A percentile compares a stretch with the other conserved stretches of the same genome.
phyloP scores from a whole-genome alignment of 495 filamentous ascomycete genomes.

The Sordaria brevicollis region DNA sequence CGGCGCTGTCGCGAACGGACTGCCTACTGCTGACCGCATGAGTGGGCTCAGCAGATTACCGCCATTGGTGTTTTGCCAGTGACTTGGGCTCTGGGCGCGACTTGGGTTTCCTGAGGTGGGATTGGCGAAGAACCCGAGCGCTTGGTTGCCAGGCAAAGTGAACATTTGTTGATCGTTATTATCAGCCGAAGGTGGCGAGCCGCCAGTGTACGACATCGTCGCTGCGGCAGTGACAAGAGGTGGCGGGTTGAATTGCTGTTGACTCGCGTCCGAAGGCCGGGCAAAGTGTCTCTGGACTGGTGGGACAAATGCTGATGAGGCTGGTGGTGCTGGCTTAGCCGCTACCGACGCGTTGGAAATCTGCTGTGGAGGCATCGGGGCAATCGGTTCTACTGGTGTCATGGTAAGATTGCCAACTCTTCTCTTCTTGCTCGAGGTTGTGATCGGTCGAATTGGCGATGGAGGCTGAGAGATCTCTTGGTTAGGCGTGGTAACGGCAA shows the following conservation, averaged over 20 bases:
- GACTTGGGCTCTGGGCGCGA: constrained; percentile 9
- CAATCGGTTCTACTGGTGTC: constrained; percentile 2
- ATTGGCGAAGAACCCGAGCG: neutral
- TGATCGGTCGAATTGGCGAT: neutral
- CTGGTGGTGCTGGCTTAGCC: neutral
- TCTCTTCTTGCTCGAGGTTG: constrained; percentile 6
- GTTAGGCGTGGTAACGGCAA: neutral
- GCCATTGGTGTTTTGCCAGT: neutral
- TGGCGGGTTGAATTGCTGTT: neutral
- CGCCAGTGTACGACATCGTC: neutral
- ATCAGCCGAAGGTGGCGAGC: neutral
- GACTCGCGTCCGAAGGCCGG: neutral
- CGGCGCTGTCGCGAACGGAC: neutral
- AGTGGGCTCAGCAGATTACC: constrained; percentile 5
- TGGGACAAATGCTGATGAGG: neutral
- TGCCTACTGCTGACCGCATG: constrained; percentile 47
- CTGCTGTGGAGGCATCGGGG: neutral
- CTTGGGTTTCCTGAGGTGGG: constrained; percentile 5
- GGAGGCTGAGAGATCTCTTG: neutral
- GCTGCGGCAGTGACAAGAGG: constrained; percentile 14
- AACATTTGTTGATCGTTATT: neutral
- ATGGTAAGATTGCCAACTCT: constrained; percentile 4
- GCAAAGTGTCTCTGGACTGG: neutral
- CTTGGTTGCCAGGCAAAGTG: neutral
- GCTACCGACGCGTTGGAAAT: neutral